Evolutionary conservation across 495 filamentous ascomycete species (phyloP), one percentile per base, ranked within the genome.

Genomic region (Daldinia vernicosa): DNA sequence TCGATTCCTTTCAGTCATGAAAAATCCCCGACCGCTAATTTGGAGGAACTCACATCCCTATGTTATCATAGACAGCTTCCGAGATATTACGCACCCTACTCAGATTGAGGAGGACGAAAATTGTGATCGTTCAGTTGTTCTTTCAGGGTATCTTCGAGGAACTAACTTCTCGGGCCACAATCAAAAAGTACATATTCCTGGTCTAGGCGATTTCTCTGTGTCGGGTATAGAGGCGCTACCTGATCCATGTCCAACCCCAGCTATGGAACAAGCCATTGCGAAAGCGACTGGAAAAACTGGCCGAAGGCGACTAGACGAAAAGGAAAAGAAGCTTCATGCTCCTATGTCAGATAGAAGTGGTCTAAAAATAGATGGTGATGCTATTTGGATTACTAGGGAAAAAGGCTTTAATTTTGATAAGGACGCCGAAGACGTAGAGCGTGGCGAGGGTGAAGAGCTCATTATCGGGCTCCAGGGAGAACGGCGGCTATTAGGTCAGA

Each of bases 321-420:
- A 97, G 77, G 93, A 98, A 75, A 98, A 97, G 80, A 84, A 95
- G 64, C 84, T 99, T 4, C 96, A 96, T 80, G 95, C 96, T 14
- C 95, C 95, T 15, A 98, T 99, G 94, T 95, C 92, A 56, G 95
- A 99, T 82, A 93, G 97, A 33, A 95, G 94, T 69, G 95, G 95
- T 72, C 90, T 99, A 26, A 88, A 87, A 47, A 86, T 88, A 65
- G 85, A 86, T 22, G 86, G 86, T 47, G 85, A 86, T 64, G 84
- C 85, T 22, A 86, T 88, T 63, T 86, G 84, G 76, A 87, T 88
- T 52, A 87, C 85, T 22, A 77, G 83, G 43, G 85, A 88, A 39
- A 87, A 87, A 63, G 86, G 86, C 0, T 88, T 88, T 51, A 95
- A 86, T 32, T 98, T 98, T 60, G 88, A 96, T 73, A 89, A 88